Percentiles rank a stretch among this genome's conserved stretches.
These are phyloP conservation scores for Acorus calamus DNA, from an alignment of 106 monocot genomes.

Conservation along the genomic window DNA sequence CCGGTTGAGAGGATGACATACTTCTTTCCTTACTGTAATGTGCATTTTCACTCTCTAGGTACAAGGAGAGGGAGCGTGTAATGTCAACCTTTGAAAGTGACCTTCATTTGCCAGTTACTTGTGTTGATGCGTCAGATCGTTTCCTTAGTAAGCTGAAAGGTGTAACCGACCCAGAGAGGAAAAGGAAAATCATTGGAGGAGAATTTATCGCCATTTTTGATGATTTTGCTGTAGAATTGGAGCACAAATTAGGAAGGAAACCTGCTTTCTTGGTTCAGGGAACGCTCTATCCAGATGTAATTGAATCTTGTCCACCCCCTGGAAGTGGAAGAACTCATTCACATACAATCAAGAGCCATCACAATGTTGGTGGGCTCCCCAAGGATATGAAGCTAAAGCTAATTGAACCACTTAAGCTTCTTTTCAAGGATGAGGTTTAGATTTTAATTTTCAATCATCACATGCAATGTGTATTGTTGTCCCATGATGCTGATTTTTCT, in stretches of 20 bases:
- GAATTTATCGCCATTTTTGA: constrained; percentile 90
- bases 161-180: constrained; percentile 79
- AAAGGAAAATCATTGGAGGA: constrained; percentile 89
- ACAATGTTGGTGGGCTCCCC: constrained; percentile 97
- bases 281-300: constrained; percentile 96
- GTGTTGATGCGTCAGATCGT: constrained; percentile 73
- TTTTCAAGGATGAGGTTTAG: constrained; percentile 93
- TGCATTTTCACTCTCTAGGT: constrained; percentile 32
- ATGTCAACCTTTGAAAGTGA: constrained; percentile 85
- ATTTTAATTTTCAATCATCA: background rate
- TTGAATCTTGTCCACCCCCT: constrained; percentile 94
- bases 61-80: constrained; percentile 83
- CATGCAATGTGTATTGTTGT: background rate
- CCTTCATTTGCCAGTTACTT: constrained; percentile 90
- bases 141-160: constrained; percentile 85
- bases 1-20: too few relatives aligned
- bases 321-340: constrained; percentile 92
- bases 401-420: constrained; percentile 91
- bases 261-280: constrained; percentile 83
- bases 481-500: background rate
- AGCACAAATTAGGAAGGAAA: constrained; percentile 46
- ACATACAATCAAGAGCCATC: constrained; percentile 96
- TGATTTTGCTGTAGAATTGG: constrained; percentile 73
- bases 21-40: background rate
- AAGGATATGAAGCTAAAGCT: constrained; percentile 93